phyloP scores from a whole-genome alignment of 495 filamentous ascomycete genomes.

The Aspergillus heteromorphus region DNA sequence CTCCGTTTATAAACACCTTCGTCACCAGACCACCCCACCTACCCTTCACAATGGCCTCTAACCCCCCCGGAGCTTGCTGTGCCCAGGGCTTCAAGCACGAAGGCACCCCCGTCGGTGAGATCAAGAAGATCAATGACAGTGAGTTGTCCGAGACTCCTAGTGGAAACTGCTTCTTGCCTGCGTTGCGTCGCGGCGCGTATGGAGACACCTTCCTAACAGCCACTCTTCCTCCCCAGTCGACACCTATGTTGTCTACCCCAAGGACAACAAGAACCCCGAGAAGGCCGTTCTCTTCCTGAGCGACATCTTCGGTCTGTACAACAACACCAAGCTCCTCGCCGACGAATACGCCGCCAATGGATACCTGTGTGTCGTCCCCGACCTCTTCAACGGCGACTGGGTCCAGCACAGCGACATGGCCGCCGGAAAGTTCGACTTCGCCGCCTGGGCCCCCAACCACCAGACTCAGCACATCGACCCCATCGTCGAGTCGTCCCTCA shows the following conservation, averaged over 20 bases:
- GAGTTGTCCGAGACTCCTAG: too few relatives aligned
- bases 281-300: slow-evolving; percentile 47
- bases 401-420: slow-evolving; percentile 50
- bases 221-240: slow-evolving; percentile 21
- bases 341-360: slow-evolving; percentile 81
- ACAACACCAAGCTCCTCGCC: slow-evolving; percentile 74
- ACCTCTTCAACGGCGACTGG: slow-evolving; percentile 71
- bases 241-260: slow-evolving; percentile 39
- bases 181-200: too few relatives aligned
- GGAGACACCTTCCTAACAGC: too few relatives aligned
- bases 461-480: slow-evolving; percentile 55
- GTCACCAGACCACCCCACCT: neutral
- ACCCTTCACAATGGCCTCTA: slow-evolving; percentile 48
- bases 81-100: slow-evolving; percentile 49
- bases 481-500: slow-evolving; percentile 55
- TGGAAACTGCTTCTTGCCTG: too few relatives aligned
- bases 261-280: slow-evolving; percentile 36
- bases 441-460: slow-evolving; percentile 56
- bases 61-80: slow-evolving; percentile 53
- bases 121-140: slow-evolving; percentile 38
- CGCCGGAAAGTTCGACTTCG: slow-evolving; percentile 52
- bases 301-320: slow-evolving; percentile 68
- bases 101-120: slow-evolving; percentile 37
- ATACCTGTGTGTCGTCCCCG: slow-evolving; percentile 70
- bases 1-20: too few relatives aligned